Evolutionary conservation across 2,329 filamentous ascomycete genomes (phyloP).

Genomic region (Fusarium proliferatum): DNA sequence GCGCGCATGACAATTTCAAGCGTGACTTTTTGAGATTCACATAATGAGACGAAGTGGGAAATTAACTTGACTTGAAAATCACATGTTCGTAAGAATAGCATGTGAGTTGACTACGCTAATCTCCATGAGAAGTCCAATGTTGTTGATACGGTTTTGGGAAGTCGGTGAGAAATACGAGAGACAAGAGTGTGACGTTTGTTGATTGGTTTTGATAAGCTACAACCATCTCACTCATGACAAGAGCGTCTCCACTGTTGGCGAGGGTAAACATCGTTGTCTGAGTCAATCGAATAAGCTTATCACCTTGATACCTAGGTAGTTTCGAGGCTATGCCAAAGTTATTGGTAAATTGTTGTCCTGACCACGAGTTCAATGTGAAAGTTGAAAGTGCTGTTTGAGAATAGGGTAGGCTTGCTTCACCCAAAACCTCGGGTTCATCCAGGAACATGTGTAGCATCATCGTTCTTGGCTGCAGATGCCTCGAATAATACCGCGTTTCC

Average conservation of each 20-base stretch:
- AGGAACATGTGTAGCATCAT: not conserved
- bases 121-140: not conserved
- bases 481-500: not conserved
- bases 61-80: not conserved
- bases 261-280: not conserved
- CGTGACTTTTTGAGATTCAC: not conserved
- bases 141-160: not conserved
- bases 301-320: not conserved
- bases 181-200: not conserved
- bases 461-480: not conserved
- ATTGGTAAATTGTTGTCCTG: not conserved
- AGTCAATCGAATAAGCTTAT: not conserved
- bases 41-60: not conserved
- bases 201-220: not conserved
- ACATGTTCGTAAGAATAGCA: not conserved
- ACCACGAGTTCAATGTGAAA: not conserved
- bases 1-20: not conserved
- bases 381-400: not conserved
- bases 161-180: not conserved
- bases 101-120: not conserved
- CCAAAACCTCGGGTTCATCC: not conserved
- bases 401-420: not conserved
- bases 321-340: not conserved
- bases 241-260: not conserved
- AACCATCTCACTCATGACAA: not conserved